Conservation (phyloP, 305 asterid genomes). For the Solanum hybrid region DNA sequence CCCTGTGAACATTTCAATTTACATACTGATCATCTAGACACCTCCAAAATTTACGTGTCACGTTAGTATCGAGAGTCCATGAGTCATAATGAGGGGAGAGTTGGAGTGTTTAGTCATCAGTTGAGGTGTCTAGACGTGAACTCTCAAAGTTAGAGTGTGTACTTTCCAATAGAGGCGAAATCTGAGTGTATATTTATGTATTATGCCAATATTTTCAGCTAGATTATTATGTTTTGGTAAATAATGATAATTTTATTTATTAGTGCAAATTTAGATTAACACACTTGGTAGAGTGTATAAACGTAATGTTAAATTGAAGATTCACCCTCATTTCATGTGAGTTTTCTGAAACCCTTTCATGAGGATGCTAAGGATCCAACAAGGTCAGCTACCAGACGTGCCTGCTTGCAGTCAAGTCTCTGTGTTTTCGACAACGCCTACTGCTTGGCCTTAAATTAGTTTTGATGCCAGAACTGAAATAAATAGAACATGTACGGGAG, state of each 20-base stretch:
- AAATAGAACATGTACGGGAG: background rate
- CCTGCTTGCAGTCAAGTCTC: background rate
- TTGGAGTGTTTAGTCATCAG: background rate
- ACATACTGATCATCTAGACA: background rate
- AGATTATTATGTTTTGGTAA: background rate
- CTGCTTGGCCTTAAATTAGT: background rate
- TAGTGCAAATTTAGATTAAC: background rate
- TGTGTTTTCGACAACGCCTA: background rate
- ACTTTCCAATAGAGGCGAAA: background rate
- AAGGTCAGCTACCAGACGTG: background rate
- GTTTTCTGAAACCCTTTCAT: background rate
- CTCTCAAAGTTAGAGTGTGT: background rate
- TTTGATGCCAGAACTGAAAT: background rate
- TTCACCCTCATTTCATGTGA: background rate
- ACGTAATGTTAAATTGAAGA: background rate
- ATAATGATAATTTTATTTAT: too few species aligned
- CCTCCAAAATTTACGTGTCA: background rate
- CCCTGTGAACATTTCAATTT: background rate
- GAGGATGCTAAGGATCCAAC: background rate
- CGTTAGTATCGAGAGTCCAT: background rate
- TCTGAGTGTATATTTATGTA: background rate
- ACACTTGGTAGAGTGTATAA: background rate
- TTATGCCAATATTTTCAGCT: background rate
- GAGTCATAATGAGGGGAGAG: background rate
- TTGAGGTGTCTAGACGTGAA: background rate